Evolutionary conservation across 2,329 filamentous ascomycete genomes (phyloP), one percentile per base, ranked within the genome.

Genomic region (Alternaria novae-zelandiae): DNA sequence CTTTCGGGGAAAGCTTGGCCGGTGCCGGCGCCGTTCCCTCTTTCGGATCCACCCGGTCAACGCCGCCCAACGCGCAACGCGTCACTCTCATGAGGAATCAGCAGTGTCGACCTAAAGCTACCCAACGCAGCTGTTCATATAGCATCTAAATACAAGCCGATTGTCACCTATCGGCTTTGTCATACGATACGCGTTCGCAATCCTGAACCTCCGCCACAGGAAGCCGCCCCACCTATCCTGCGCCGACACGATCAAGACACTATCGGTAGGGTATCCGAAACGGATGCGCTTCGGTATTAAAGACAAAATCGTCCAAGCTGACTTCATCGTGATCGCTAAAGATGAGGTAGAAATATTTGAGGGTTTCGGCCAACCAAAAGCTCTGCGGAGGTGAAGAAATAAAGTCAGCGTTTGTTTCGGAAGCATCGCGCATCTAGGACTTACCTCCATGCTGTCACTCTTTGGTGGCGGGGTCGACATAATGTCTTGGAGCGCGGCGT

Each of bases 261-360:
- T 54, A 61, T 13, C 26, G 41, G 15, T 55, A 25, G 17, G 72
- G 72, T 41, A 74, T 72, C 54, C 71, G 76, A 54, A 83, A 83
- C 3, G 82, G 80, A 74, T 84, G 82, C 8, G 82, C 82, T 66
- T 84, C 82, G 6, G 82, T 84, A 57, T 83, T 84, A 58, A 84
- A 81, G 1, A 83, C 82, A 61, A 74, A 75, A 30, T 83, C 78
- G 65, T 85, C 83, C 62, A 84, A 68, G 64, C 79, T 82, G 17
- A 84, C 72, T 7, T 76, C 30, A 17, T 77, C 70, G 8, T 80
- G 78, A 43, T 82, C 79, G 56, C 79, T 81, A 69, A 84, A 84
- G 12, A 83, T 75, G 12, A 84, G 72, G 62, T 84, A 84, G 64
- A 84, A 84, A 64, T 84, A 84, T 70, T 84, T 85, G 32, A 84